These are phyloP conservation scores for Neurospora sp. DNA, from an alignment of 2,329 filamentous ascomycete genomes.

Conservation along the genomic window DNA sequence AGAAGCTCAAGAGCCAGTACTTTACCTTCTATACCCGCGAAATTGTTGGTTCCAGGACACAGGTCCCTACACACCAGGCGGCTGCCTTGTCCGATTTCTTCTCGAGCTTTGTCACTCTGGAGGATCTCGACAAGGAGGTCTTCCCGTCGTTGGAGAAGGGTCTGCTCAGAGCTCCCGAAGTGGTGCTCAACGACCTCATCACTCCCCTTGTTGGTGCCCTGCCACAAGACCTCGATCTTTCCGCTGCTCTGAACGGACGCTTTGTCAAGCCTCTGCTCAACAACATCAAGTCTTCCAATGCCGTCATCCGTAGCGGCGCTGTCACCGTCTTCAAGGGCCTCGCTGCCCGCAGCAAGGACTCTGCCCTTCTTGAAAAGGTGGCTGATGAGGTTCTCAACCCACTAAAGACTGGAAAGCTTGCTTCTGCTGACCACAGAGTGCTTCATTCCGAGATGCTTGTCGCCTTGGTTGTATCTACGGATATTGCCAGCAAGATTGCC, in stretches of 20 bases:
- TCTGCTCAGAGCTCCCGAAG: slow-evolving; percentile 79
- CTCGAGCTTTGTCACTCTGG: slow-evolving; percentile 55
- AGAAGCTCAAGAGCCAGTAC: slow-evolving; percentile 58
- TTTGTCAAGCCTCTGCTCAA: slow-evolving; percentile 81
- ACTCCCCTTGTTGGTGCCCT: slow-evolving; percentile 63
- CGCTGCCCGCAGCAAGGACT: slow-evolving; percentile 50
- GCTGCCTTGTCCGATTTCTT: slow-evolving; percentile 77
- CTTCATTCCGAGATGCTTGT: slow-evolving; percentile 74
- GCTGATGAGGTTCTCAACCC: slow-evolving; percentile 69
- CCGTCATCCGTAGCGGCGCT: slow-evolving; percentile 63
- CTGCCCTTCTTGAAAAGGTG: slow-evolving; percentile 52
- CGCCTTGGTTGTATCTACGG: slow-evolving; percentile 47
- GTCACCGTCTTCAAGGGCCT: slow-evolving; percentile 63
- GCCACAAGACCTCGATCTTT: slow-evolving; percentile 63
- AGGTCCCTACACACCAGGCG: slow-evolving; percentile 62
- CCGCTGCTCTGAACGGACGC: slow-evolving; percentile 58
- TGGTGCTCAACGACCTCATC: slow-evolving; percentile 72
- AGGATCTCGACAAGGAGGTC: slow-evolving; percentile 67
- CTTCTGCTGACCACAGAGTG: slow-evolving; percentile 74
- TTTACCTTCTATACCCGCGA: slow-evolving; percentile 79
- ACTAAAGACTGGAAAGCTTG: slow-evolving; percentile 73
- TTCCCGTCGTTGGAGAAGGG: slow-evolving; percentile 81
- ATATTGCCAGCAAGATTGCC: slow-evolving; percentile 57
- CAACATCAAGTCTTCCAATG: slow-evolving; percentile 84
- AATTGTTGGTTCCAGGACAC: slow-evolving; percentile 66